Evolutionary conservation across 345 rosid genomes (phyloP), one percentile per base, ranked within the genome.

Genomic region (Pistacia vera): DNA sequence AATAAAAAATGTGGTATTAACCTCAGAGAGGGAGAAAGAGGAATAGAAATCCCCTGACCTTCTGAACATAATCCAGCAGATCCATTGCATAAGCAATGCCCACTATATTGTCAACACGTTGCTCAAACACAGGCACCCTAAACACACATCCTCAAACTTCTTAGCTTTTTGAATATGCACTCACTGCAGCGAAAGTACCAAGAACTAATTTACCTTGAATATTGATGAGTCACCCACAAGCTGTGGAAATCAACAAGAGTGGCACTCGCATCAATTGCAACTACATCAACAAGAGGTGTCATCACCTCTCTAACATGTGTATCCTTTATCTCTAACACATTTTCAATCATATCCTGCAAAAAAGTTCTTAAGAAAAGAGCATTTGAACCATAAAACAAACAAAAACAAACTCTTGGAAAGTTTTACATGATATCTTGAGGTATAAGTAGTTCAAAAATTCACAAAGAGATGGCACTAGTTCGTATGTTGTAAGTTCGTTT

Each of bases 81-180:
- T n/a, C n/a, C n/a, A n/a, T n/a, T n/a, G 99, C 98, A 82, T 96
- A 94, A 68, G 97, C 99, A 71, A 96, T 92, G 41, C 99, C 99
- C 79, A 92, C 93, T 48, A 96, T 96, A 66, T 96, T 96, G 86
- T 96, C 99, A 79, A 96, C 84, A 18, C 98, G 97, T 90, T 96
- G 97, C 91, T 96, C 98, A 86, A 93, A 96, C 80, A 91, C 99
- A 83, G 99, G 98, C 74, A 96, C 98, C 95, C 99, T 96, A 84
- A 35, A 72, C 75, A 73, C 30, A 75, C 35, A 68, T 62, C 46
- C 46, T 41, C 46, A 66, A 62, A 46, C n/a, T 30, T 51, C 30
- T 87, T 71, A 73, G 80, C 80, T 7, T 76, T 73, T 65, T 55
- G 72, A 67, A 57, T 68, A n/a, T 38, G 41, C 18, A 49, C 79